Percentiles rank a stretch among this genome's conserved stretches.
Evolutionary conservation across 768 basidiomycete species (phyloP).

Genomic region (Suillus variegatus): DNA sequence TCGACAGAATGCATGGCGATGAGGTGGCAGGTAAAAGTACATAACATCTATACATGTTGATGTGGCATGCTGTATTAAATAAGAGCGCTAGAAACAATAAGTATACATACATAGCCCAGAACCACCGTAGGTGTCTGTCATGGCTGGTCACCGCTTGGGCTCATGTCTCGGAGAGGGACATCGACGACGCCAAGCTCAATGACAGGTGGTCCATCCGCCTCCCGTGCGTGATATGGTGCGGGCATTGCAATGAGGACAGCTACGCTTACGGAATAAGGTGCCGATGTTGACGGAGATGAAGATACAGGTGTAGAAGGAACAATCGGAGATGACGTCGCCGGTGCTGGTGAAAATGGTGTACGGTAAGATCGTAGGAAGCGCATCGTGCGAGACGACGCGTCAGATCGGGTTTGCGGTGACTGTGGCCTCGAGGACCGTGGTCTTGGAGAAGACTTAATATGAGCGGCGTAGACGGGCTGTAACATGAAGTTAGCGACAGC

Average conservation of each 20-base stretch:
- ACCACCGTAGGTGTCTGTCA: background rate
- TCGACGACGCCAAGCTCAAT: constrained; percentile 35
- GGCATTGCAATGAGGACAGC: constrained; percentile 51
- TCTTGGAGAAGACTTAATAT: constrained; percentile 17
- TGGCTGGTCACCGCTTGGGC: background rate
- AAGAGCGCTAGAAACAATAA: background rate
- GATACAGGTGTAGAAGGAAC: background rate
- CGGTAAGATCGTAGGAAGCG: constrained; percentile 22
- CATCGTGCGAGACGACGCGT: constrained; percentile 12
- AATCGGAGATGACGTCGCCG: constrained; percentile 9
- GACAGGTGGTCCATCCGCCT: constrained; percentile 30
- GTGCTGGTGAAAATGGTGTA: constrained; percentile 17
- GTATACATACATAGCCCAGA: background rate
- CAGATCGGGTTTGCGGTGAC: constrained; percentile 6
- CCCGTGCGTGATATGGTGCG: constrained; percentile 9
- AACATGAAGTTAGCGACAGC: background rate
- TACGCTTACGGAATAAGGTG: constrained; percentile 33
- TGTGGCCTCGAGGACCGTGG: constrained; percentile 3
- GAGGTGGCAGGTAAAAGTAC: background rate
- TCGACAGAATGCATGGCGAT: background rate
- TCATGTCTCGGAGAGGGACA: constrained; percentile 6
- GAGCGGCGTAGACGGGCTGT: constrained; percentile 28
- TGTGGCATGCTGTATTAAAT: background rate
- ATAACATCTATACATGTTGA: background rate
- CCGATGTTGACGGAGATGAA: constrained; percentile 11